These are phyloP conservation scores for Peterozyma xylosa DNA, from an alignment of 805 yeast species.

Conservation along the genomic window DNA sequence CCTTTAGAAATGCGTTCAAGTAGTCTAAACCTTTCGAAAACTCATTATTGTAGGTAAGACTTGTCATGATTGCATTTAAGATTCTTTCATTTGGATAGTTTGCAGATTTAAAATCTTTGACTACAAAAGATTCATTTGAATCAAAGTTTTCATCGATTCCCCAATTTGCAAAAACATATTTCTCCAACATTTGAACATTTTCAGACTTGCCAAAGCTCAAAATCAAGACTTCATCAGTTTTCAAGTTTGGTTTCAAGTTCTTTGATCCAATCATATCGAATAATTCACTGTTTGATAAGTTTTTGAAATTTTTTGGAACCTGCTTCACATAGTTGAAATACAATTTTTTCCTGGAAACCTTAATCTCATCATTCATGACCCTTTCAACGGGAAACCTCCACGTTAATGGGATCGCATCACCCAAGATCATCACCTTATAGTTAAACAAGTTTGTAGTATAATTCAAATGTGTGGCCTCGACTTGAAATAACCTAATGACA, in stretches of 20 bases:
- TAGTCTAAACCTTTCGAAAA: slow-evolving; percentile 19
- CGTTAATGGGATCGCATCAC: slow-evolving; percentile 14
- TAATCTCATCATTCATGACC: slow-evolving; percentile 8
- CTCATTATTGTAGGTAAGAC: slow-evolving; percentile 21
- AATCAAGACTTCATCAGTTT: slow-evolving; percentile 16
- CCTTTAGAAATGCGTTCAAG: slow-evolving; percentile 15
- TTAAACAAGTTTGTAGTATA: slow-evolving; percentile 1
- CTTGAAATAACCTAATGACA: neutral
- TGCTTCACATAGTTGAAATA: too few relatives aligned
- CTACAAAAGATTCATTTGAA: neutral
- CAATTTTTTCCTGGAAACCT: slow-evolving; percentile 1
- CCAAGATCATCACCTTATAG: slow-evolving; percentile 15
- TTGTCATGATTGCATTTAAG: slow-evolving; percentile 19
- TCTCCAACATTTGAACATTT: slow-evolving; percentile 16
- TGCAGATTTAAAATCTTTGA: slow-evolving; percentile 3
- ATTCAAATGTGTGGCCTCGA: neutral
- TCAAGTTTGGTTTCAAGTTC: slow-evolving; percentile 12
- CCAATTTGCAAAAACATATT: slow-evolving; percentile 20
- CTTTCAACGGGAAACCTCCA: slow-evolving; percentile 17
- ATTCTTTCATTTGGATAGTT: slow-evolving; percentile 18
- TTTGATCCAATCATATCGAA: too few relatives aligned
- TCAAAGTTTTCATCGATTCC: slow-evolving; percentile 12
- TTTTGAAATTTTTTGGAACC: too few relatives aligned
- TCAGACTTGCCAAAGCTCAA: slow-evolving; percentile 20
- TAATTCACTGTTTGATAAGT: too few relatives aligned